These are phyloP conservation scores for Cryptomeria japonica DNA, from an alignment of 75 land plant genomes.

Conservation along the genomic window DNA sequence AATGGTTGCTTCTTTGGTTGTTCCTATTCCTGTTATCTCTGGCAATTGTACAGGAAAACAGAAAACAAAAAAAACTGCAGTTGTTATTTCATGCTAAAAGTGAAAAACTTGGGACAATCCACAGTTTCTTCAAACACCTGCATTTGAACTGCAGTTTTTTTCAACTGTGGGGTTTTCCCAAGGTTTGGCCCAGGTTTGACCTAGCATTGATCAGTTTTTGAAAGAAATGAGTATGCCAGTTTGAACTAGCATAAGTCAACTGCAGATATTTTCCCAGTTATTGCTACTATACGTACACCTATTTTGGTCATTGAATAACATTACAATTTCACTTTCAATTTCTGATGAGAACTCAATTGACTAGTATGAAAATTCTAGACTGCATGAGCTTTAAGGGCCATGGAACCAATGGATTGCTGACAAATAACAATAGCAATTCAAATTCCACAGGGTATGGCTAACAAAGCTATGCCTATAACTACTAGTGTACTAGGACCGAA, in stretches of 20 bases:
- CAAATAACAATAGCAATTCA: neutral
- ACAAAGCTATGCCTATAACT: neutral
- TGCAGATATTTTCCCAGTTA: no score
- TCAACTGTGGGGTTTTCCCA: no score
- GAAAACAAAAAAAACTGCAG: no score
- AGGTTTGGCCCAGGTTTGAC: no score
- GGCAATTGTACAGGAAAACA: neutral
- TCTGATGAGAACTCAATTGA: neutral
- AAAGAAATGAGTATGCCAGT: no score
- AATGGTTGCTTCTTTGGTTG: neutral
- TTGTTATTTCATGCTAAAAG: no score
- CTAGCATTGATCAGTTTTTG: no score
- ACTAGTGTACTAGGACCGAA: neutral
- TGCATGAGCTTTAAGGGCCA: neutral
- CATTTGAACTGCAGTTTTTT: no score
- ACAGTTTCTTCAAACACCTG: no score
- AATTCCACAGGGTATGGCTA: neutral
- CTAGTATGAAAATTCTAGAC: neutral
- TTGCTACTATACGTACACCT: neutral
- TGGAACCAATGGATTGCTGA: neutral
- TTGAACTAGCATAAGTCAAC: no score
- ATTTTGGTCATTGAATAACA: neutral
- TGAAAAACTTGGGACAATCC: no score
- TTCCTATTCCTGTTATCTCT: neutral
- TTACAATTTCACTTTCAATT: neutral